These are phyloP conservation scores for Calonectria pauciramosa DNA, from an alignment of 2,329 filamentous ascomycete species.

Conservation along the genomic window DNA sequence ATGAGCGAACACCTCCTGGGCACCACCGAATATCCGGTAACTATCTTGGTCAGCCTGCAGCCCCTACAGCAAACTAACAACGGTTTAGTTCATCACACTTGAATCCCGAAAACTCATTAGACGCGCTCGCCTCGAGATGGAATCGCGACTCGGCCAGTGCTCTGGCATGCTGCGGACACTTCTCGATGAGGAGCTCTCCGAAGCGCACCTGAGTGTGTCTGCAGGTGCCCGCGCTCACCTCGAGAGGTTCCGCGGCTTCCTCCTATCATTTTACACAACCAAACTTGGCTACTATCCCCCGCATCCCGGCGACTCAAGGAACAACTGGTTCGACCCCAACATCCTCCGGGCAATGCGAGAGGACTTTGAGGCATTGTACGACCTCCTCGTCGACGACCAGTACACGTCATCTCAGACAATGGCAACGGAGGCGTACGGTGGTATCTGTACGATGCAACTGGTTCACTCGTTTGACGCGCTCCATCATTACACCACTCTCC, in stretches of 20 bases:
- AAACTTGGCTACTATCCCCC: slow-evolving; percentile 83
- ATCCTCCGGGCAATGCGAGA: slow-evolving; percentile 73
- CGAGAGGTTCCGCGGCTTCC: slow-evolving; percentile 78
- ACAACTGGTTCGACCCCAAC: slow-evolving; percentile 66
- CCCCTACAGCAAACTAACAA: slow-evolving; percentile 40
- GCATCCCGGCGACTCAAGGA: slow-evolving; percentile 52
- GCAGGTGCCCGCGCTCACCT: slow-evolving; percentile 74
- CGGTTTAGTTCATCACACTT: slow-evolving; percentile 60
- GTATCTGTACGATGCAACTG: slow-evolving; percentile 78
- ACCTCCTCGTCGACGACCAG: slow-evolving; percentile 76
- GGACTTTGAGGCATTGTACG: slow-evolving; percentile 80
- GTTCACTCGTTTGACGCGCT: slow-evolving; percentile 75
- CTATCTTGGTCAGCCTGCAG: neutral
- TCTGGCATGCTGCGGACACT: slow-evolving; percentile 74
- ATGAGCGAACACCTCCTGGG: slow-evolving; percentile 75
- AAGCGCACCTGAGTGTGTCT: slow-evolving; percentile 75
- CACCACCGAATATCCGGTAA: slow-evolving; percentile 73
- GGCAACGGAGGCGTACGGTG: slow-evolving; percentile 71
- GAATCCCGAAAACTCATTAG: slow-evolving; percentile 76
- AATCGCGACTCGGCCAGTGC: slow-evolving; percentile 71
- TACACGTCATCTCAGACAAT: slow-evolving; percentile 64
- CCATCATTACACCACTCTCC: slow-evolving; percentile 71
- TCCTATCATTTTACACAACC: slow-evolving; percentile 75
- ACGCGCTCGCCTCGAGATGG: slow-evolving; percentile 74
- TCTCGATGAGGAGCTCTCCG: slow-evolving; percentile 78